These are phyloP conservation scores for Neurospora sp. DNA, from an alignment of 495 filamentous ascomycete genomes.

Conservation along the genomic window DNA sequence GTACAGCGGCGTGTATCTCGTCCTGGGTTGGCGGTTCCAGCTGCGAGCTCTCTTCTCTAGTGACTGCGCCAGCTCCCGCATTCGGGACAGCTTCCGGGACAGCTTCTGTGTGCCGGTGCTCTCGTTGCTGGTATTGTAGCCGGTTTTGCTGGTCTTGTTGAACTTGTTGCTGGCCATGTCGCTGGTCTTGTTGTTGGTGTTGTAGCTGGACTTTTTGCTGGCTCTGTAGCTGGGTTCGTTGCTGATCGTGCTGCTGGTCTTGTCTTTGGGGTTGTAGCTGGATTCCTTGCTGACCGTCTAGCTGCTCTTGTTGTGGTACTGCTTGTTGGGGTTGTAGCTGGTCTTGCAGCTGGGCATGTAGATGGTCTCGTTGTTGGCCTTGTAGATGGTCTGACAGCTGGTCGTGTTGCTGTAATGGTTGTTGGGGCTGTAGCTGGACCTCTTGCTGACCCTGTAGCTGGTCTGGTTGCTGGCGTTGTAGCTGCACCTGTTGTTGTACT, in stretches of 20 bases:
- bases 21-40: not conserved
- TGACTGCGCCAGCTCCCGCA: not conserved
- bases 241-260: slow-evolving; percentile 2
- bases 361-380: not conserved
- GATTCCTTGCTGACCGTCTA: not conserved
- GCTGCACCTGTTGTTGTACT: not conserved
- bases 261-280: not conserved
- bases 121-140: not conserved
- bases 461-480: not conserved
- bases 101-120: not conserved
- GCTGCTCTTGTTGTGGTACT: not conserved
- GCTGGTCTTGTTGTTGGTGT: not conserved
- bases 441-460: not conserved
- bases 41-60: not conserved
- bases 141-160: not conserved
- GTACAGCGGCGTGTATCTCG: not conserved
- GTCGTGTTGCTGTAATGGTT: not conserved
- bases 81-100: not conserved
- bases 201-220: not conserved
- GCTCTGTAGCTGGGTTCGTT: not conserved
- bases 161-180: not conserved
- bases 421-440: not conserved
- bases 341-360: slow-evolving; percentile 4
- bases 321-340: slow-evolving; percentile 1
- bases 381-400: not conserved